Percentiles rank a stretch among this genome's conserved stretches.
These are phyloP conservation scores for Adansonia rubrostipa DNA, from an alignment of 441 rosid genomes.

Conservation along the genomic window DNA sequence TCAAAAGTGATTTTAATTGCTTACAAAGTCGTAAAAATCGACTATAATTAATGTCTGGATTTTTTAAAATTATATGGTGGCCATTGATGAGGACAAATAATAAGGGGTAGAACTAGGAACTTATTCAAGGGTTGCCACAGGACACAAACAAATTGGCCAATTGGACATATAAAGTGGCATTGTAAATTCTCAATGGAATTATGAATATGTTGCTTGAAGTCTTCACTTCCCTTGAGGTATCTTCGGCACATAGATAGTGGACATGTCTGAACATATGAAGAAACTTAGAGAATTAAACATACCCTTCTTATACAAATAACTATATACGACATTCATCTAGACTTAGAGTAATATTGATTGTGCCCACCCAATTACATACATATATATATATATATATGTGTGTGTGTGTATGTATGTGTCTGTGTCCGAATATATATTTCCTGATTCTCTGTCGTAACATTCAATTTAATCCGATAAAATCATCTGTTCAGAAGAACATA, in stretches of 20 bases:
- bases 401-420: too few relatives aligned
- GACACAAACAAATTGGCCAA: not conserved
- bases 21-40: not conserved
- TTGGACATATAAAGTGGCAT: not conserved
- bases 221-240: too few relatives aligned
- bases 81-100: not conserved
- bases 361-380: not conserved
- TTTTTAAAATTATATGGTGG: not conserved
- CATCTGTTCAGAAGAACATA: not conserved
- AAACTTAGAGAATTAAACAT: not conserved
- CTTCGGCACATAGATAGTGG: too few relatives aligned
- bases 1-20: not conserved
- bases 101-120: not conserved
- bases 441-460: not conserved
- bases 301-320: not conserved
- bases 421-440: too few relatives aligned
- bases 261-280: not conserved
- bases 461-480: not conserved
- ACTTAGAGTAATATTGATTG: not conserved
- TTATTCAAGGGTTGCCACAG: not conserved
- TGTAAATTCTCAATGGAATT: not conserved
- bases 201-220: not conserved
- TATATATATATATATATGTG: not conserved
- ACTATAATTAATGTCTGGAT: not conserved
- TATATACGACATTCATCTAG: not conserved